A percentile compares a stretch with the other conserved stretches of the same genome.
phyloP scores from a whole-genome alignment of 352 stramenopile genomes.

The Pythium aristosporum region DNA sequence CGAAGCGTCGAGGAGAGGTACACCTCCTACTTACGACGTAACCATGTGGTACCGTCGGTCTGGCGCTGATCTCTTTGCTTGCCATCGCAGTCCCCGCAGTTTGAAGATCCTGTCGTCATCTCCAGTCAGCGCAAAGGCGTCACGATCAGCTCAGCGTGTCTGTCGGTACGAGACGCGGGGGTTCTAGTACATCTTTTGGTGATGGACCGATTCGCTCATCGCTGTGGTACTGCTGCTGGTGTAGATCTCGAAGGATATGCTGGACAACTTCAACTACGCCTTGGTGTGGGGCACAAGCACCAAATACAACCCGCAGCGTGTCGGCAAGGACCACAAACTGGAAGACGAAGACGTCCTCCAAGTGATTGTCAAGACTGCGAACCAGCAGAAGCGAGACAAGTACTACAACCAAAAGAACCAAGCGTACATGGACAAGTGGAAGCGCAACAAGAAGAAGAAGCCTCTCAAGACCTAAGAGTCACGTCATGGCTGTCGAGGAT shows the following conservation, averaged over 20 bases:
- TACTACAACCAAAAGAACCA: slow-evolving; percentile 97
- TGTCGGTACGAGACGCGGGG: slow-evolving; percentile 72
- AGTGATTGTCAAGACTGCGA: slow-evolving; percentile 98
- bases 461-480: slow-evolving; percentile 78
- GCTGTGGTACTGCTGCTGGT: neutral
- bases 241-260: slow-evolving; percentile 90
- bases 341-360: slow-evolving; percentile 98
- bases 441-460: slow-evolving; percentile 90
- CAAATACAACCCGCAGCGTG: slow-evolving; percentile 97
- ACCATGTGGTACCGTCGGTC: neutral
- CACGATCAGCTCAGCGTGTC: slow-evolving; percentile 73
- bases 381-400: slow-evolving; percentile 97
- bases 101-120: slow-evolving; percentile 80
- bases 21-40: neutral
- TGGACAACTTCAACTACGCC: slow-evolving; percentile 97
- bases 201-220: neutral
- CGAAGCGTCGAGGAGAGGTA: slow-evolving; percentile 84
- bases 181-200: neutral
- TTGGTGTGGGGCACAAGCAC: slow-evolving; percentile 98
- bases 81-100: slow-evolving; percentile 51
- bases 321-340: slow-evolving; percentile 94
- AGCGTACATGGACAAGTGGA: slow-evolving; percentile 96
- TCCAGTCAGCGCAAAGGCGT: slow-evolving; percentile 84
- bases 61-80: slow-evolving; percentile 2
- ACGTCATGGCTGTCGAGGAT: neutral